Evolutionary conservation across 108 stramenopile genomes (phyloP), one percentile per base, ranked within the genome.

Genomic region (Discostella stelligeroides): DNA sequence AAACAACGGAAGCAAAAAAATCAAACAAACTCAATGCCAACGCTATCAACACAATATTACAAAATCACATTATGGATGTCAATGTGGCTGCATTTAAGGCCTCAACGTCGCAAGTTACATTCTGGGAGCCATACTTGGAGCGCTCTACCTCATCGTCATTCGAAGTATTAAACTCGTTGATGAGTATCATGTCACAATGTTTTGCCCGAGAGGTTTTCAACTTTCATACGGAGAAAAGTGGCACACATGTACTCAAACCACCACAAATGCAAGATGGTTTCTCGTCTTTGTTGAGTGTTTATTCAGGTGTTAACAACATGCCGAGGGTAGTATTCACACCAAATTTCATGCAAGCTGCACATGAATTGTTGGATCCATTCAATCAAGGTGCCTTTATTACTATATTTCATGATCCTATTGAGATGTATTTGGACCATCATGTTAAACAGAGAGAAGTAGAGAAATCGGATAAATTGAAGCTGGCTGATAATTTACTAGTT

Each of bases 1-100:
- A 61, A 40, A 61, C 59, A 41, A 60, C 70, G 49, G 60, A 61
- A 45, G 18, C 43, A 60, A 73, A 73, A 73, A 17, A 20, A 17
- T 21, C 38, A 30, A 11, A 30, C n/a, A 37, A 25, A 7, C 46
- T 17, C 17, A 29, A 49, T 14, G 50, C 29, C 18, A 48, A 18
- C 2, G 5, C 11, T 17, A 48, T 49, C 17, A 30, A 37, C 15
- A 58, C 30, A n/a, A 8, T 28, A 49, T 34, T 47, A 37, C 45
- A 48, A 50, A 2, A 64, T 21, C 47, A 34, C 48, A 34, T 64
- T 7, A 50, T 64, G 48, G 28, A 50, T 50, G 63, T 45, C 21
- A 28, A 64, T 25, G 14, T 30, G 23, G 63, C 63, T 38, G 18
- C 47, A 50, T 6, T 38, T 51, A 34, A 64, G 1, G 45, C 46